These are phyloP conservation scores for Hypoxylon sp. DNA, from an alignment of 2,329 filamentous ascomycete genomes.

Conservation along the genomic window DNA sequence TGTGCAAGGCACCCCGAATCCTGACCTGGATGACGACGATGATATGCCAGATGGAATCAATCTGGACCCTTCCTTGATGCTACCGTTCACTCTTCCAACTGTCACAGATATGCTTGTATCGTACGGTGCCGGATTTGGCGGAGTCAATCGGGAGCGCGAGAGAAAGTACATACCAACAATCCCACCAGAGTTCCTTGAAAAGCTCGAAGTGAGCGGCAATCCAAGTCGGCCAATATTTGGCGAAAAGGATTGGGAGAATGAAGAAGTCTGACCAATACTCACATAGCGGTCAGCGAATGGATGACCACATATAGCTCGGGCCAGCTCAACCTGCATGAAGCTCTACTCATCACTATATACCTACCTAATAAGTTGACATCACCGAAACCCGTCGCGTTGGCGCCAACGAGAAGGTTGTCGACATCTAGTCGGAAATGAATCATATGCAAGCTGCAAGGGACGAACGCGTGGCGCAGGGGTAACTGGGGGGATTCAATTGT, in stretches of 20 bases:
- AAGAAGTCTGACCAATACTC: conserved; percentile 62
- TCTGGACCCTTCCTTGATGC: conserved; percentile 89
- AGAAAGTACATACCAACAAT: conserved; percentile 97
- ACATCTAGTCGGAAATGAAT: conserved; percentile 36
- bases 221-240: conserved; percentile 70
- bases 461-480: conserved; percentile 46
- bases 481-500: conserved; percentile 36
- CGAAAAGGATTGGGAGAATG: conserved; percentile 77
- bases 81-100: conserved; percentile 95
- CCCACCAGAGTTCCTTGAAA: conserved; percentile 91
- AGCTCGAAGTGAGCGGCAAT: conserved; percentile 76
- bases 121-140: conserved; percentile 95
- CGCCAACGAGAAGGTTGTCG: conserved; percentile 35
- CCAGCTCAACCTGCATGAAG: conserved; percentile 44
- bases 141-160: conserved; percentile 90
- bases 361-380: conserved; percentile 39
- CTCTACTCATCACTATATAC: conserved; percentile 43
- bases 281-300: conserved; percentile 36
- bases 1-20: conserved; percentile 59
- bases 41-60: conserved; percentile 82
- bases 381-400: conserved; percentile 40
- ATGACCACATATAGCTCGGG: conserved; percentile 31
- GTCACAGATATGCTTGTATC: conserved; percentile 97
- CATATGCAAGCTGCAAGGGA: conserved; percentile 50
- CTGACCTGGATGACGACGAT: conserved; percentile 72